Percentiles rank a stretch among this genome's conserved stretches.
Conservation (phyloP, 441 rosid genomes). For the Macaranga tanarius region DNA sequence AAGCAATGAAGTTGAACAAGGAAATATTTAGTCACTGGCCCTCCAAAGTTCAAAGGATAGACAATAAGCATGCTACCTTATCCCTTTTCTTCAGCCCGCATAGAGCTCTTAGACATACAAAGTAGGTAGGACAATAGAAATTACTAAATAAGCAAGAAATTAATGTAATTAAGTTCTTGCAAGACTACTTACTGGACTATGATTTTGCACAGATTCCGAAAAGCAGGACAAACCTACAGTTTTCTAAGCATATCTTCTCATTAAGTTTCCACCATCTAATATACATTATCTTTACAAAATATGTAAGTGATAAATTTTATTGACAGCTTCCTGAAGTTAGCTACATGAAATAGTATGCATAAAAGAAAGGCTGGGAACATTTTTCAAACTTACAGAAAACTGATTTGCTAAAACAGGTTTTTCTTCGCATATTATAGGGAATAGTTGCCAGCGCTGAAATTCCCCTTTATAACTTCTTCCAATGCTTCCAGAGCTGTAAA, state of each 20-base stretch:
- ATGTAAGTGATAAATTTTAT: not conserved
- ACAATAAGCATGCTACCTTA: not conserved
- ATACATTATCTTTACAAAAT: slow-evolving; percentile 3
- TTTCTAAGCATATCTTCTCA: not conserved
- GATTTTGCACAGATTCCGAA: not conserved
- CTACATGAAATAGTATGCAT: not conserved
- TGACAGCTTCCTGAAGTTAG: not conserved
- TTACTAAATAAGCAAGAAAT: no score
- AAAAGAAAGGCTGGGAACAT: not conserved
- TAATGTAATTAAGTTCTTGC: not conserved
- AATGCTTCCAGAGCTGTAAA: slow-evolving; percentile 77
- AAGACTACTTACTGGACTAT: not conserved
- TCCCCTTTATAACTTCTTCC: slow-evolving; percentile 93
- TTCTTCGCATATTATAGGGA: slow-evolving; percentile 67
- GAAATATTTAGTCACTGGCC: not conserved
- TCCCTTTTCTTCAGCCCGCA: not conserved
- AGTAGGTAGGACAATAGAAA: not conserved
- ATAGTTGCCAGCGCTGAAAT: slow-evolving; percentile 79
- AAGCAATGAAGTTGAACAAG: not conserved
- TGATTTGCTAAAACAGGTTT: slow-evolving; percentile 82
- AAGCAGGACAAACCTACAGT: not conserved
- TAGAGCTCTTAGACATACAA: not conserved
- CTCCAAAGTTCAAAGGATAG: not conserved
- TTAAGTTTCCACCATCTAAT: not conserved
- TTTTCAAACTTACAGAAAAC: slow-evolving; percentile 74